A percentile compares a stretch with the other conserved stretches of the same genome.
Conservation (phyloP, 2,329 filamentous ascomycete species). For the Fusarium avenaceum region DNA sequence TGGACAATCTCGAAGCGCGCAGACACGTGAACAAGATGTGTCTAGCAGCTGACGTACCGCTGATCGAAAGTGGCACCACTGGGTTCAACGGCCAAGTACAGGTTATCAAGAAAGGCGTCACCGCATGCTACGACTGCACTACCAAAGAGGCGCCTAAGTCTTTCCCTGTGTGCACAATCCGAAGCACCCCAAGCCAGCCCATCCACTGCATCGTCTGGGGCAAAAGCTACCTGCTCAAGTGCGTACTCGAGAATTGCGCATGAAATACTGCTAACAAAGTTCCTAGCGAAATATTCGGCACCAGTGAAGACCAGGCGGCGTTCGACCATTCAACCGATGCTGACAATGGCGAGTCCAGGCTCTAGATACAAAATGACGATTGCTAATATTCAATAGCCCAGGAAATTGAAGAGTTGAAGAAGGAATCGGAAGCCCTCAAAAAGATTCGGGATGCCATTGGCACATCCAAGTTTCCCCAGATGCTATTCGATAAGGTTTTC, state of each 20-base stretch:
- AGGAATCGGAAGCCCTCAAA: slow-evolving; percentile 86
- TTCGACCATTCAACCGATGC: slow-evolving; percentile 84
- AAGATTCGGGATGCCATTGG: slow-evolving; percentile 86
- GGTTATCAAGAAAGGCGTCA: slow-evolving; percentile 91
- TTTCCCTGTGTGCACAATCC: slow-evolving; percentile 96
- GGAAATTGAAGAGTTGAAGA: slow-evolving; percentile 89
- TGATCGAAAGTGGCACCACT: slow-evolving; percentile 97
- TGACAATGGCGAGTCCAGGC: slow-evolving; percentile 74
- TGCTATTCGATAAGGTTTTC: slow-evolving; percentile 95
- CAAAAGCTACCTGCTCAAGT: slow-evolving; percentile 93
- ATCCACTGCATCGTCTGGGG: slow-evolving; percentile 99
- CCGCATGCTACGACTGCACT: slow-evolving; percentile 96
- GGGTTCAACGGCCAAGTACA: slow-evolving; percentile 98
- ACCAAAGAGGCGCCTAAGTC: slow-evolving; percentile 91
- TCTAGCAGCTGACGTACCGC: slow-evolving; percentile 86
- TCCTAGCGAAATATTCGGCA: slow-evolving; percentile 83
- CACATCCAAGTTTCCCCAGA: slow-evolving; percentile 78
- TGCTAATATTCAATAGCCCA: slow-evolving; percentile 59
- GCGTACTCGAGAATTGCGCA: slow-evolving; percentile 47
- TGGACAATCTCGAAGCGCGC: slow-evolving; percentile 94
- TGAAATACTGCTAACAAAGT: slow-evolving; percentile 14
- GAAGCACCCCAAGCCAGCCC: slow-evolving; percentile 94
- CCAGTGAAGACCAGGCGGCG: slow-evolving; percentile 85
- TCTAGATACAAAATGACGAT: neutral
- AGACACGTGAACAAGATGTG: slow-evolving; percentile 99